Base-by-base conservation (phyloP, 2,329 filamentous ascomycete genomes). In the Fusarium protoensiforme region DNA sequence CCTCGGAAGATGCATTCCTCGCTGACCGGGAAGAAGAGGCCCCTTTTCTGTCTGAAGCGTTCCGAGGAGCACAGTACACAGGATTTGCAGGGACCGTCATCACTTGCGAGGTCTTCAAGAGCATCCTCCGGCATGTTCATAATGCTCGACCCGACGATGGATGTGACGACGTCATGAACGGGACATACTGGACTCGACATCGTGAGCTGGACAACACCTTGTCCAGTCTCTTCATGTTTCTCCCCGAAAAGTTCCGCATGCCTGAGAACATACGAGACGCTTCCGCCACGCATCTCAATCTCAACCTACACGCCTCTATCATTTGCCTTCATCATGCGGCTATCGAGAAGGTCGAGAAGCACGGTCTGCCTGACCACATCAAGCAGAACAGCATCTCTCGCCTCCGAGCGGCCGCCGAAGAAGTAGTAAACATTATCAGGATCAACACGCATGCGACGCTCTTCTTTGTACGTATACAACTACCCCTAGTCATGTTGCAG, bases 241-340 rank as follows among this genome's bases (percentile, higher is more conserved):
- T 98, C 7, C 95, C 96, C 0, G 91, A 92, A 65, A 86, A 90
- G 67, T 87, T 97, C 48, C 90, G 94, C 38, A 83, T 98, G 27
- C 94, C 95, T 0, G 83, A 86, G 29, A 91, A 92, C 14, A 83
- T 94, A 60, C 86, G 88, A 41, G 90, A 97, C 74, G 87, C 92
- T 1, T 91, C 93, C 53, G 90, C 94, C 8, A 88, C 97, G 0
- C 95, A 97, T 79, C 87, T 92, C 59, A 98, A 98, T 73, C 92
- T 98, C 86, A 95, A 94, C 78, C 89, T 98, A 4, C 95, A 98
- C 78, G 94, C 95, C 1, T 92, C 94, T 1, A 90, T 93, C 10
- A 98, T 98, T 61, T 97, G 94, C 80, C 86, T 98, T 7, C 95
- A 98, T 78, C 94, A 97, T 81, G 93, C 94, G 1, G 95, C 95